Evolutionary conservation across 371 early-diverging fungal genomes (phyloP).

Genomic region (Mucor irregularis): DNA sequence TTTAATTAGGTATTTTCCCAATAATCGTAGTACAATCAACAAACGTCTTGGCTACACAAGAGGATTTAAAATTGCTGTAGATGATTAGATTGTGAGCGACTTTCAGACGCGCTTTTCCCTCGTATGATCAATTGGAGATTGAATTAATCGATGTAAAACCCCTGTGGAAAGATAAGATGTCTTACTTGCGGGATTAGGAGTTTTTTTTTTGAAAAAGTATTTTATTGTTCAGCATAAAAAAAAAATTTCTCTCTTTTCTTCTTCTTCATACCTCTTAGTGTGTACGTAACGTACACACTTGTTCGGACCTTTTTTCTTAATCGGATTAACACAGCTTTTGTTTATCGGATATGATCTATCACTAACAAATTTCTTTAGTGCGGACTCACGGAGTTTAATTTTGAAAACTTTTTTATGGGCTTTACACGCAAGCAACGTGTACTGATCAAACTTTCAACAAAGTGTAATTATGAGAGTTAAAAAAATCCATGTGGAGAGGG

Average conservation of each 20-base stretch:
- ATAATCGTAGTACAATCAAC: slow-evolving; percentile 6
- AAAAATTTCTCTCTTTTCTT: neutral
- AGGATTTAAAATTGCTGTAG: neutral
- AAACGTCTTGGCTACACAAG: neutral
- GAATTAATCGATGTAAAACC: slow-evolving; percentile 26
- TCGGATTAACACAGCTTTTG: neutral
- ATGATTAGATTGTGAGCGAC: slow-evolving; percentile 1
- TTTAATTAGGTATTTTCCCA: slow-evolving; percentile 10
- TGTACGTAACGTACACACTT: too few relatives aligned
- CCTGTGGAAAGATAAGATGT: slow-evolving; percentile 21
- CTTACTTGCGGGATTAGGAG: slow-evolving; percentile 7
- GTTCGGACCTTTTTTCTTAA: neutral
- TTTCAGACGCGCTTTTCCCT: slow-evolving; percentile 1
- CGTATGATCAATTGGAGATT: slow-evolving; percentile 20
- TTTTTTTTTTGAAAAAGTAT: slow-evolving; percentile 3
- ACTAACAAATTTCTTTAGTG: neutral
- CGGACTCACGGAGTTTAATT: slow-evolving; percentile 1
- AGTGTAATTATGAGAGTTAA: too few relatives aligned
- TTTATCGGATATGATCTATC: neutral
- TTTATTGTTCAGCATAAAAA: neutral
- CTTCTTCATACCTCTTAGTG: neutral
- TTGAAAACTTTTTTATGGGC: neutral
- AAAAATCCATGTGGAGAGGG: too few relatives aligned
- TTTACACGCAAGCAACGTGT: too few relatives aligned
- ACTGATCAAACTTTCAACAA: too few relatives aligned